phyloP scores from a whole-genome alignment of 345 rosid genomes.

The Excoecaria cochinchinensis region DNA sequence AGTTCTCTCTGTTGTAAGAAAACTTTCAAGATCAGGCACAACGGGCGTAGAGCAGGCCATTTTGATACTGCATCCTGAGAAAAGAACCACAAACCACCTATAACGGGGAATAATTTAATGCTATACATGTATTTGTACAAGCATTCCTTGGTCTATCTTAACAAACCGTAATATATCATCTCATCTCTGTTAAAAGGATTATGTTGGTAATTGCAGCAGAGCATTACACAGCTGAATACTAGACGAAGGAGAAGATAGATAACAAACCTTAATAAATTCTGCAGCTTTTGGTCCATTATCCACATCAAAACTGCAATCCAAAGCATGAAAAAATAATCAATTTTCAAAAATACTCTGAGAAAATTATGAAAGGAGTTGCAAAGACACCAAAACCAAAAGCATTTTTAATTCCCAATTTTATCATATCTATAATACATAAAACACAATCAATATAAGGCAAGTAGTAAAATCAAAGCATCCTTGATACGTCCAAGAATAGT shows the following conservation, averaged over 20 bases:
- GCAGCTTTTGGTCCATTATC: conserved; percentile 96
- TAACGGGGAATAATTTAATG: too few species aligned
- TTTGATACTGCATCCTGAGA: conserved; percentile 64
- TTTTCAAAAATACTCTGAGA: not conserved
- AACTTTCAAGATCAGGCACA: conserved; percentile 84
- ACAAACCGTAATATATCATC: not conserved
- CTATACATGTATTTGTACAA: not conserved
- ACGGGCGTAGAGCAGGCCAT: conserved; percentile 75
- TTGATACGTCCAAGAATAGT: not conserved
- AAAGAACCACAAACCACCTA: conserved; percentile 6
- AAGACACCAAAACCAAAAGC: not conserved
- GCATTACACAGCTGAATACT: not conserved
- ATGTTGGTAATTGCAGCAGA: not conserved
- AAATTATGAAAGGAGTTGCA: not conserved
- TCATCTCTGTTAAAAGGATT: not conserved
- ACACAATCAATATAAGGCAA: not conserved
- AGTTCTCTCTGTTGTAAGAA: conserved; percentile 93
- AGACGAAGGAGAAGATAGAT: not conserved
- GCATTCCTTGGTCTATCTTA: not conserved
- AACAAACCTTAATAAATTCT: conserved; percentile 79
- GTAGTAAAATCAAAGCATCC: not conserved
- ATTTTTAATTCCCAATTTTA: not conserved
- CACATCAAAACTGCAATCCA: conserved; percentile 70
- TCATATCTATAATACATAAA: not conserved
- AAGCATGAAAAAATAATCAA: conserved; percentile 4